These are phyloP conservation scores for Senecio squalidus DNA, from an alignment of 140 eudicot species.

Conservation along the genomic window DNA sequence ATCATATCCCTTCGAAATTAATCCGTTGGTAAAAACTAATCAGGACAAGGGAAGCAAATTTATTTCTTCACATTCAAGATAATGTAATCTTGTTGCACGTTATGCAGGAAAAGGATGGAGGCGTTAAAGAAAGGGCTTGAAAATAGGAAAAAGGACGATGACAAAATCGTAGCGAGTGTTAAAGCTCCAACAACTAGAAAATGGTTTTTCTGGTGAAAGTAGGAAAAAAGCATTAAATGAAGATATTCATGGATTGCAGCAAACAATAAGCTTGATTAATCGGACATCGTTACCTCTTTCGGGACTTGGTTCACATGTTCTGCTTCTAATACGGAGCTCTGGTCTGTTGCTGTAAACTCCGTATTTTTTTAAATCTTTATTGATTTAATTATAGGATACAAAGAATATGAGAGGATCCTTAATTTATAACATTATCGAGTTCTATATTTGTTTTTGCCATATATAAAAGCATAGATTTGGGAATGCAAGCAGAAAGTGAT, in stretches of 20 bases:
- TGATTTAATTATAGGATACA: neutral
- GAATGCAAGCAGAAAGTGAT: no score
- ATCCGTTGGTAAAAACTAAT: no score
- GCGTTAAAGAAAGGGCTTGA: conserved; percentile 87
- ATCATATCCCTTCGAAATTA: no score
- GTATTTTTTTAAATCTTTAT: neutral
- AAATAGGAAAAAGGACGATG: conserved; percentile 54
- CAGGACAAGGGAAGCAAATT: no score
- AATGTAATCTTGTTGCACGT: neutral
- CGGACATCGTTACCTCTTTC: neutral
- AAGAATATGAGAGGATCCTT: neutral
- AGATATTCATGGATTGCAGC: neutral
- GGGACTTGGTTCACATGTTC: neutral
- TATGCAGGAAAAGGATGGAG: conserved; percentile 76
- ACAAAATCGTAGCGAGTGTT: conserved; percentile 31
- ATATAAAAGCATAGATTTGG: neutral
- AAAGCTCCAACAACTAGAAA: conserved; percentile 37
- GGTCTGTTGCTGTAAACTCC: neutral
- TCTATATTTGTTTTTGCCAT: neutral
- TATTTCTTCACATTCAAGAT: neutral
- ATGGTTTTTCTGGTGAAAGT: conserved; percentile 79
- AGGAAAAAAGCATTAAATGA: neutral
- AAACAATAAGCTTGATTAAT: neutral
- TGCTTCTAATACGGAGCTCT: neutral
- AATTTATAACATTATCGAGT: neutral